A percentile compares a stretch with the other conserved stretches of the same genome.
phyloP scores from a whole-genome alignment of 2,329 filamentous ascomycete genomes.

The Falciphora oryzae region DNA sequence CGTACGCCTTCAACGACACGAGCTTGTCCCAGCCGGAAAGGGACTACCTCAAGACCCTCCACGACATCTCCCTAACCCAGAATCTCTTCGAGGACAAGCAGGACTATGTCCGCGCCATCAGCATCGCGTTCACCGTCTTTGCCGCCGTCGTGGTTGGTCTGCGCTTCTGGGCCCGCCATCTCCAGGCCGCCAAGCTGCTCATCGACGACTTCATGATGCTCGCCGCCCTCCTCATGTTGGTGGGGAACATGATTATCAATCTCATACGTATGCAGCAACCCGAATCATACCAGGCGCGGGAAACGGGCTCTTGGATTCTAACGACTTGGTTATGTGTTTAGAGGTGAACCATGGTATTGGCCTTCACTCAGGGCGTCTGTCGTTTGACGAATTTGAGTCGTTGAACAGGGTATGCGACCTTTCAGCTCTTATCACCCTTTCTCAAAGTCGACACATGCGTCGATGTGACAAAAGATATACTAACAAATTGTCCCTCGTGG shows the following conservation, averaged over 20 bases:
- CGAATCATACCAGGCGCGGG: no score
- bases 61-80: not conserved
- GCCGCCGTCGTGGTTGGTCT: constrained; percentile 8
- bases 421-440: not conserved
- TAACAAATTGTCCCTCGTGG: not conserved
- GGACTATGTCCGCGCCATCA: constrained; percentile 8
- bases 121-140: constrained; percentile 8
- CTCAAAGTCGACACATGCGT: no score
- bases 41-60: not conserved
- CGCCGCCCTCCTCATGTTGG: constrained; percentile 6
- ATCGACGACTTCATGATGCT: constrained; percentile 11
- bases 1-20: constrained; percentile 5
- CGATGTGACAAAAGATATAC: no score
- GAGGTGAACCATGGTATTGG: constrained; percentile 2
- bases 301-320: no score
- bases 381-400: not conserved
- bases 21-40: constrained; percentile 1
- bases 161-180: constrained; percentile 5
- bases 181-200: constrained; percentile 2
- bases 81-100: constrained; percentile 1
- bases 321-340: not conserved
- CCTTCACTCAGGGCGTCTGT: not conserved
- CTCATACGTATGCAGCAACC: not conserved
- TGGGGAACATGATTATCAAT: constrained; percentile 4
- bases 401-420: not conserved